phyloP scores from a whole-genome alignment of 495 filamentous ascomycete species.

The Xylaria palmicola region DNA sequence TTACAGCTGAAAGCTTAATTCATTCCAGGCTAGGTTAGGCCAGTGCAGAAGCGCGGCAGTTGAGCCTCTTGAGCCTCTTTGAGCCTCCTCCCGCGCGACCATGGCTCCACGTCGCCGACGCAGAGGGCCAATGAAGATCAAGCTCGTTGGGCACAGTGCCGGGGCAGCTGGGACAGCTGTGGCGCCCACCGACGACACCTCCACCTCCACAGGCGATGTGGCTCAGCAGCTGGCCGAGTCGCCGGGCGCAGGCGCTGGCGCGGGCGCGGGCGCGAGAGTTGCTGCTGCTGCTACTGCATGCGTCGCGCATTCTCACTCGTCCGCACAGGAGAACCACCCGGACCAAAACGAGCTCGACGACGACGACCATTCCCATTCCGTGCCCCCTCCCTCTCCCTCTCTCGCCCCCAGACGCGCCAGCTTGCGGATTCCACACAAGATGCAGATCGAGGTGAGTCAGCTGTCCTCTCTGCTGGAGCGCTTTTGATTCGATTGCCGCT shows the following conservation, averaged over 20 bases:
- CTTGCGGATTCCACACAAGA: not conserved
- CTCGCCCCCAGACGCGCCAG: not conserved
- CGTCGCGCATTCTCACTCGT: not conserved
- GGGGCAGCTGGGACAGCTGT: too few relatives aligned
- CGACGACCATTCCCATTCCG: not conserved
- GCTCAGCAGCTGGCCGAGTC: not conserved
- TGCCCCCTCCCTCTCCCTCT: not conserved
- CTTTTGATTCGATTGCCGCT: not conserved
- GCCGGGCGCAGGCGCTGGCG: not conserved
- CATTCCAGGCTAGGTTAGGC: too few relatives aligned
- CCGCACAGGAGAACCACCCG: too few relatives aligned
- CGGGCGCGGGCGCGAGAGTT: not conserved
- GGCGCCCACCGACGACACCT: too few relatives aligned
- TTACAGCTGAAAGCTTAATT: too few relatives aligned
- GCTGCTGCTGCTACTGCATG: not conserved
- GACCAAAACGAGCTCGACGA: not conserved
- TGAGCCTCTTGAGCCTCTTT: too few relatives aligned
- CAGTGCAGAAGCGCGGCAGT: too few relatives aligned
- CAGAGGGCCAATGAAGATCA: too few relatives aligned
- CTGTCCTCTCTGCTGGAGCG: not conserved
- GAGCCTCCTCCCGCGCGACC: too few relatives aligned
- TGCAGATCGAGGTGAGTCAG: conserved; percentile 18
- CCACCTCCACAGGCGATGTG: not conserved
- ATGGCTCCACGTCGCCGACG: too few relatives aligned
- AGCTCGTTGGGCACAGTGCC: too few relatives aligned